Evolutionary conservation across 768 basidiomycete genomes (phyloP).

Genomic region (Cubamyces sp.): DNA sequence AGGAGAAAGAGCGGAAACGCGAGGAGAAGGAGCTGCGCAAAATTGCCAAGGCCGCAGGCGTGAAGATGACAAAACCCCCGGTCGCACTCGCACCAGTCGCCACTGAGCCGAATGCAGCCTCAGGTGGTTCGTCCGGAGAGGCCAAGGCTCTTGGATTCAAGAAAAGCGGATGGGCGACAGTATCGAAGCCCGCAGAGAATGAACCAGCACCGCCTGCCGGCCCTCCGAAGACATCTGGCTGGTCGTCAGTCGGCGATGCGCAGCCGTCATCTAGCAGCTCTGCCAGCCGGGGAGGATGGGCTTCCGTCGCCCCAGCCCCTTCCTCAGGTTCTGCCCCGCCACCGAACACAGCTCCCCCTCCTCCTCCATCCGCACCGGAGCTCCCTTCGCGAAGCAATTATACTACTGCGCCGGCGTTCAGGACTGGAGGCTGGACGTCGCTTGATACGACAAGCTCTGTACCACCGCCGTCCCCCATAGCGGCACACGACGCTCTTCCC

Average conservation of each 20-base stretch:
- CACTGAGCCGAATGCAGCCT: constrained; percentile 26
- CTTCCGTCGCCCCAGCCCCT: constrained; percentile 23
- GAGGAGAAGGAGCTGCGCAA: constrained; percentile 87
- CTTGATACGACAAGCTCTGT: constrained; percentile 51
- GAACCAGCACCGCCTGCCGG: constrained; percentile 22
- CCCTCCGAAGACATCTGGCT: constrained; percentile 47
- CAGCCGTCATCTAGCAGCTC: neutral
- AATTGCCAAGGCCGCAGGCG: constrained; percentile 80
- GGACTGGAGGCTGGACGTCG: constrained; percentile 69
- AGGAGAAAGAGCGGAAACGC: constrained; percentile 84
- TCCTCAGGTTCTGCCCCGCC: constrained; percentile 7
- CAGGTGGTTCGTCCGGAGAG: constrained; percentile 7
- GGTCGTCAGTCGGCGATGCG: constrained; percentile 47
- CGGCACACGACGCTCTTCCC: constrained; percentile 7
- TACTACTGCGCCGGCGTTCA: constrained; percentile 50
- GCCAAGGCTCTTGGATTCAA: constrained; percentile 35
- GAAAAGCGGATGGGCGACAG: constrained; percentile 55
- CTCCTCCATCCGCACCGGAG: constrained; percentile 11
- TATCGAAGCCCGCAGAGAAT: constrained; percentile 32
- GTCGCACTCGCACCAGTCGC: constrained; percentile 20
- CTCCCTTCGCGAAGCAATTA: constrained; percentile 13
- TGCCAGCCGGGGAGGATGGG: constrained; percentile 22
- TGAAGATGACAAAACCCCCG: constrained; percentile 57
- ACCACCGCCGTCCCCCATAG: constrained; percentile 14
- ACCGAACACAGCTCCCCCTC: neutral